These are phyloP conservation scores for Clitocybe nebularis DNA, from an alignment of 1,284 basidiomycete genomes.

Conservation along the genomic window DNA sequence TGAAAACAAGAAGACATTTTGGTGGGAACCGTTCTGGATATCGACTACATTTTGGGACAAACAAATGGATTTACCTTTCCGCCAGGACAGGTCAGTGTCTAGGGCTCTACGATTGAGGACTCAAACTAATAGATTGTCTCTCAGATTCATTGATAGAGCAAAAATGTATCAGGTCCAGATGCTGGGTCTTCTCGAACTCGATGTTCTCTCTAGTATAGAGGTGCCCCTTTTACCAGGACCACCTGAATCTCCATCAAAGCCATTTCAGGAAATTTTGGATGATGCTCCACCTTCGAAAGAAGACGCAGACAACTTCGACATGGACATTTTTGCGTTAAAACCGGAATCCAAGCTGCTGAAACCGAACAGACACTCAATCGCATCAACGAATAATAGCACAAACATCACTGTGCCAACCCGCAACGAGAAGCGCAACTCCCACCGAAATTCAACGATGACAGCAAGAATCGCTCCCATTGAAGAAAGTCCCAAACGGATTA, in stretches of 20 bases:
- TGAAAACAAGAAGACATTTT: slow-evolving; percentile 55
- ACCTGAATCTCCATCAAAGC: slow-evolving; percentile 21
- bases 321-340: slow-evolving; percentile 56
- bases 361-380: slow-evolving; percentile 35
- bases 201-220: slow-evolving; percentile 82
- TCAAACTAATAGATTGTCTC: background rate
- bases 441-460: slow-evolving; percentile 42
- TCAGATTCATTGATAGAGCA: slow-evolving; percentile 82
- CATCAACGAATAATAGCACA: slow-evolving; percentile 20
- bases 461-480: slow-evolving; percentile 58
- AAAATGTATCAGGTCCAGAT: slow-evolving; percentile 96
- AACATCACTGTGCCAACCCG: slow-evolving; percentile 30
- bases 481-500: slow-evolving; percentile 56
- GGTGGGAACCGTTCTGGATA: slow-evolving; percentile 88
- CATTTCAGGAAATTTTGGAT: slow-evolving; percentile 17
- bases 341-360: slow-evolving; percentile 30
- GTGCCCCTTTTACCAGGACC: slow-evolving; percentile 66
- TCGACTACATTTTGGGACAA: slow-evolving; percentile 79
- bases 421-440: slow-evolving; percentile 34
- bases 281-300: slow-evolving; percentile 36
- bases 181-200: slow-evolving; percentile 87
- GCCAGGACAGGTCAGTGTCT: slow-evolving; percentile 65
- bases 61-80: slow-evolving; percentile 84
- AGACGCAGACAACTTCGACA: slow-evolving; percentile 70
- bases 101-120: background rate